Percentiles rank a stretch among this genome's conserved stretches.
phyloP scores from a whole-genome alignment of 345 rosid genomes.

The Salix caprea region DNA sequence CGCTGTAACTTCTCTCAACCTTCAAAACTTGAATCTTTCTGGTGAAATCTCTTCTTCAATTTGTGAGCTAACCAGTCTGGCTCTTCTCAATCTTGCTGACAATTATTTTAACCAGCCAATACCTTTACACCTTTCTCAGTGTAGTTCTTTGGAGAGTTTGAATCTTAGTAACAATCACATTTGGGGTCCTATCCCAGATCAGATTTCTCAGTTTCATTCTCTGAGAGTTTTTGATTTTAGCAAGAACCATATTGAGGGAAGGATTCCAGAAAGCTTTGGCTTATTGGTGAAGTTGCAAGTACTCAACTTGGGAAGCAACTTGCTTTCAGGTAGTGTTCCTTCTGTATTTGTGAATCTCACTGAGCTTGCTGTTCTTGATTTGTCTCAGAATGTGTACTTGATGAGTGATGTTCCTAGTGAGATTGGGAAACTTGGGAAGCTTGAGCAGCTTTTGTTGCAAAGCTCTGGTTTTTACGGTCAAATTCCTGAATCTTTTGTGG shows the following conservation, averaged over 20 bases:
- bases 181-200: constrained; percentile 36
- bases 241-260: constrained; percentile 26
- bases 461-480: constrained; percentile 73
- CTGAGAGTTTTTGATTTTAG: constrained; percentile 23
- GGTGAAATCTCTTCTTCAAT: constrained; percentile 78
- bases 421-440: constrained; percentile 67
- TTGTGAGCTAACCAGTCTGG: constrained; percentile 55
- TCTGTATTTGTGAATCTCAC: constrained; percentile 56
- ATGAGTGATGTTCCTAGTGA: constrained; percentile 62
- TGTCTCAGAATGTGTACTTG: constrained; percentile 67
- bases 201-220: constrained; percentile 26
- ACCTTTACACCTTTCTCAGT: constrained; percentile 68
- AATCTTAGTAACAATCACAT: constrained; percentile 30
- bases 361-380: constrained; percentile 71
- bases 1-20: constrained; percentile 60
- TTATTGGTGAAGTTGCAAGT: constrained; percentile 20
- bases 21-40: constrained; percentile 80
- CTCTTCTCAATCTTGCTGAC: constrained; percentile 66
- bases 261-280: constrained; percentile 26
- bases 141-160: constrained; percentile 42
- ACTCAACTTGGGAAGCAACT: constrained; percentile 30
- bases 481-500: constrained; percentile 63
- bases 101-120: constrained; percentile 80
- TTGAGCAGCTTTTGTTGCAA: constrained; percentile 68
- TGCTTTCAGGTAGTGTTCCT: constrained; percentile 35